Percentiles rank a stretch among this genome's conserved stretches.
These are phyloP conservation scores for Eucalyptus erythrocorys DNA, from an alignment of 345 rosid genomes.

Conservation along the genomic window DNA sequence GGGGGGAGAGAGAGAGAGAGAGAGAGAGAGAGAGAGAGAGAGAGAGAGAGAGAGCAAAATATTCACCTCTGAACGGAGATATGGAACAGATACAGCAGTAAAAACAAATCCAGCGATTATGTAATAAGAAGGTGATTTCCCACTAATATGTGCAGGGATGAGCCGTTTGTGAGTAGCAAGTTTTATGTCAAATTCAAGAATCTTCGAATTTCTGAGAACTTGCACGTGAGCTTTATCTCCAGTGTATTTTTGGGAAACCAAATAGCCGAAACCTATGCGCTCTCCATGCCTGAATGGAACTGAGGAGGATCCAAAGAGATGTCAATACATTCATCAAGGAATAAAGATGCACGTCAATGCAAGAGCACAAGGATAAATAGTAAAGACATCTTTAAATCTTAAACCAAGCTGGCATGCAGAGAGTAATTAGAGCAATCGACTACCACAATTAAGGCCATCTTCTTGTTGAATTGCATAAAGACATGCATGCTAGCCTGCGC, in stretches of 20 bases:
- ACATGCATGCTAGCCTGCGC: neutral
- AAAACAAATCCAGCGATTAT: conserved; percentile 92
- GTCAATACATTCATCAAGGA: neutral
- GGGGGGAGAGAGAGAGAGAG: neutral
- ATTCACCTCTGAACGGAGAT: conserved; percentile 84
- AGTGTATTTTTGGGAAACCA: conserved; percentile 87
- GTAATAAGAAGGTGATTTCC: conserved; percentile 82
- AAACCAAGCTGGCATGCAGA: neutral
- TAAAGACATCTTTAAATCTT: neutral
- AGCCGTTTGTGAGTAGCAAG: conserved; percentile 79
- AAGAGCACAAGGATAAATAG: neutral
- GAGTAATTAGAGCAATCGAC: neutral
- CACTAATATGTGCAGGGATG: conserved; percentile 74
- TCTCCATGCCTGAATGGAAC: conserved; percentile 97
- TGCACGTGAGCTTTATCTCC: conserved; percentile 72
- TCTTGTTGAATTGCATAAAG: neutral
- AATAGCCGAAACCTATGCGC: conserved; percentile 89
- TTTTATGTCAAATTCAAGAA: conserved; percentile 60
- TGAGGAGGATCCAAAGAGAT: conserved; percentile 3
- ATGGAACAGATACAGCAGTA: conserved; percentile 76
- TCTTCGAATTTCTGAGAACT: conserved; percentile 64
- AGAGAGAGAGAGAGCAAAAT: neutral
- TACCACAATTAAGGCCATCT: neutral
- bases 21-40: neutral
- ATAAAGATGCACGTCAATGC: neutral